Evolutionary conservation across 768 basidiomycete genomes (phyloP).

Genomic region (Phaeotremella skinneri): DNA sequence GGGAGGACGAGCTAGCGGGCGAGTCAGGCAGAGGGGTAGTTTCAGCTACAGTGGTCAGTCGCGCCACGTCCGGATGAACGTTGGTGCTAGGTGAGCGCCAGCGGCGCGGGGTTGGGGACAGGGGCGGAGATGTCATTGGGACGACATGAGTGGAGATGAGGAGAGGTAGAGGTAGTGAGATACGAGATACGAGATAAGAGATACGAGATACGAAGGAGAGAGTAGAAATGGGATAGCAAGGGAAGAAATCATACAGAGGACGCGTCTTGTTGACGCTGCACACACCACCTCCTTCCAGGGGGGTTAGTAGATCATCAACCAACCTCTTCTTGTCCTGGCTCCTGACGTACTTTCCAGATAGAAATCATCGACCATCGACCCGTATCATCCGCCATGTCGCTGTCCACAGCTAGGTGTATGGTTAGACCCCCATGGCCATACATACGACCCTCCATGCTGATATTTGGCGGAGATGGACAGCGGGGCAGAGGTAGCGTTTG

Average conservation of each 20-base stretch:
- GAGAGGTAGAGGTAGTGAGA: not conserved
- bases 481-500: too few relatives aligned
- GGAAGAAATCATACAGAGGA: not conserved
- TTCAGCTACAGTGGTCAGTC: not conserved
- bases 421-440: too few relatives aligned
- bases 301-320: not conserved
- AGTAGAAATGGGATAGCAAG: not conserved
- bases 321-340: too few relatives aligned
- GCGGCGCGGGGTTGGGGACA: slow-evolving; percentile 36
- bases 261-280: not conserved
- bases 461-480: too few relatives aligned
- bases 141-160: not conserved
- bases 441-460: too few relatives aligned
- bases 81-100: slow-evolving; percentile 19
- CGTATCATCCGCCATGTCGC: too few relatives aligned
- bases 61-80: slow-evolving; percentile 27
- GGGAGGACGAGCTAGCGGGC: slow-evolving; percentile 19
- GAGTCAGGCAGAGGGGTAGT: slow-evolving; percentile 17
- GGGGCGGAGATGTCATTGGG: slow-evolving; percentile 20
- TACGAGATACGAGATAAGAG: too few relatives aligned
- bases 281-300: not conserved
- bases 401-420: too few relatives aligned
- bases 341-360: too few relatives aligned
- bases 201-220: too few relatives aligned
- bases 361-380: too few relatives aligned